Base-by-base conservation (phyloP, 1,139 yeast genomes). In the Sugiyamaella grinbergsii region DNA sequence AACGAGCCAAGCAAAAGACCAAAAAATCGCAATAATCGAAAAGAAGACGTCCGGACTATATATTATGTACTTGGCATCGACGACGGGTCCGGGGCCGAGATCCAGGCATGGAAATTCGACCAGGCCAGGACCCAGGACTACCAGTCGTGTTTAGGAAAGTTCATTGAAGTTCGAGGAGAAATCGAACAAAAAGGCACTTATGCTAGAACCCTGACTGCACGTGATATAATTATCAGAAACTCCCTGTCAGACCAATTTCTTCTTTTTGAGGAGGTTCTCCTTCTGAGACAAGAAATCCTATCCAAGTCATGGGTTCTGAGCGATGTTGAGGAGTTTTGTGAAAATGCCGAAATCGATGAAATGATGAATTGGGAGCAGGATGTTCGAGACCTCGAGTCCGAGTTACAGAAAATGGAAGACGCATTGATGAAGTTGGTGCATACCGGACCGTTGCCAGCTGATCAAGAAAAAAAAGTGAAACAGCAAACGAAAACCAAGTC, bases 101-200 rank as follows among this genome's bases (percentile, higher is more conserved):
- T 44, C 19, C 15, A 37, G 4, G 34, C 20, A 19, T 28, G n/a
- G 11, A 44, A 26, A 37, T 28, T 43, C 26, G 29, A 32, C 13
- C 50, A 43, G 13, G 46, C 47, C 2, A 33, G 40, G 19, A 36
- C 36, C 7, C 15, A 36, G 5, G 26, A 42, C 10, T 37, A 26
- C 6, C 19, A 15, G 16, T 23, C 29, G 16, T 52, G 48, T 29
- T 11, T 31, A 16, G 42, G 43, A 2, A 42, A 49, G 23, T 52
- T 53, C 28, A 28, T 56, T 18, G 54, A 58, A 36, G 49, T 58
- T 4, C 54, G 55, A 16, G 63, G 62, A 3, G 48, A 44, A 26
- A 36, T 59, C 4, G 29, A 37, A 3, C 28, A 32, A 13, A 16
- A 7, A 7, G 40, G 34, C 6, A 44, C 32, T 5, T 55, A 44